Evolutionary conservation across 495 filamentous ascomycete genomes (phyloP), one percentile per base, ranked within the genome.

Genomic region (Coniosporium apollinis): DNA sequence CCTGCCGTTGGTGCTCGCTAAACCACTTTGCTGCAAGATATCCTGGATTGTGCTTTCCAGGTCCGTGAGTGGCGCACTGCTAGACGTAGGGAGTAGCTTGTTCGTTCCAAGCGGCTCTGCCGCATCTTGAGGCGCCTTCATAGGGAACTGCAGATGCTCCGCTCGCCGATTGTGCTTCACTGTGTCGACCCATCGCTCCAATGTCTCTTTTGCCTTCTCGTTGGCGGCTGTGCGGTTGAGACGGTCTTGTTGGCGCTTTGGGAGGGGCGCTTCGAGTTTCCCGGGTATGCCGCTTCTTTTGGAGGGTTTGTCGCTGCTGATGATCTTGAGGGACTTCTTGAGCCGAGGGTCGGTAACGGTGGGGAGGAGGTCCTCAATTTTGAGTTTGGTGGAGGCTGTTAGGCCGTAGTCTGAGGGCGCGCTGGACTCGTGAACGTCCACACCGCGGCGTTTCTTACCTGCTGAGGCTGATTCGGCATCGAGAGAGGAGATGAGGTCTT

Each of bases 91-190:
- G 19, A 65, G 43, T 19, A 84, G 60, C 33, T 69, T 57, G 5
- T 57, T 56, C 6, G 59, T 50, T n/a, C 64, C 62, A 20, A 65
- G 49, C 11, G 59, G 54, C 33, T 65, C 55, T 13, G 44, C 44
- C 52, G 45, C 62, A 33, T 73, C 64, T n/a, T n/a, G n/a, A 1
- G 79, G 76, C 41, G 93, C 79, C 4, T 74, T 66, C 0, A 94
- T 66, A 17, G 89, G 89, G 52, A 96, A 97, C n/a, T 75, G 62
- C 1, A 96, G 61, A 54, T 94, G 87, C 19, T 94, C 91, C 3
- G 89, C 86, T 40, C 82, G 67, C 25, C 91, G 74, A 54, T 94
- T 93, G 19, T 82, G 74, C 55, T 92, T 92, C 47, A 97, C 85
- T 0, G 91, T 94, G 33, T 92, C 87, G 14, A 76, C 71, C 89